These are phyloP conservation scores for Raffaelea albimanens DNA, from an alignment of 2,329 filamentous ascomycete species.

Conservation along the genomic window DNA sequence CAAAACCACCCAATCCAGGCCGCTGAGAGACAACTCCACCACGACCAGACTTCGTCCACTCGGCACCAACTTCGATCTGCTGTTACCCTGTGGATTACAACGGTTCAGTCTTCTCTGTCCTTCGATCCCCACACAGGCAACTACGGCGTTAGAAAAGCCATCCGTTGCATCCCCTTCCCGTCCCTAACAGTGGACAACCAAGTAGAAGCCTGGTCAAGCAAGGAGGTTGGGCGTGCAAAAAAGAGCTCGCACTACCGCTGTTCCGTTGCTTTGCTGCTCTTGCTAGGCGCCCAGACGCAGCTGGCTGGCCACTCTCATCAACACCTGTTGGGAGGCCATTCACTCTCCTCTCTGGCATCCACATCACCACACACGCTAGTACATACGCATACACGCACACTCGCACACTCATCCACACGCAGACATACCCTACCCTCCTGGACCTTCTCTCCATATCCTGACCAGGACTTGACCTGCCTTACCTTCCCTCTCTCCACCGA, in stretches of 20 bases:
- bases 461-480: no score
- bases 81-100: slow-evolving; percentile 6
- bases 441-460: background rate
- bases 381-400: background rate
- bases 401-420: background rate
- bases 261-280: background rate
- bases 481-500: slow-evolving; percentile 2
- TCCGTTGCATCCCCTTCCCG: slow-evolving; percentile 4
- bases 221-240: no score
- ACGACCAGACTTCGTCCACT: slow-evolving; percentile 7
- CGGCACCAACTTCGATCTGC: slow-evolving; percentile 12
- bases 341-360: background rate
- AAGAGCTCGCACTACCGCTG: no score
- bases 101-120: slow-evolving; percentile 2
- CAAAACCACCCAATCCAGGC: slow-evolving; percentile 6
- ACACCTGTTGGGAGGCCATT: no score
- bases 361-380: background rate
- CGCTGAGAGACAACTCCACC: slow-evolving; percentile 9
- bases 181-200: background rate
- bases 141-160: slow-evolving; percentile 6
- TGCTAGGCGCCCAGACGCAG: background rate
- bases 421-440: background rate
- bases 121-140: slow-evolving; percentile 5
- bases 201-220: background rate
- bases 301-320: no score